Conservation (phyloP, 345 rosid species). For the Stellera chamaejasme region DNA sequence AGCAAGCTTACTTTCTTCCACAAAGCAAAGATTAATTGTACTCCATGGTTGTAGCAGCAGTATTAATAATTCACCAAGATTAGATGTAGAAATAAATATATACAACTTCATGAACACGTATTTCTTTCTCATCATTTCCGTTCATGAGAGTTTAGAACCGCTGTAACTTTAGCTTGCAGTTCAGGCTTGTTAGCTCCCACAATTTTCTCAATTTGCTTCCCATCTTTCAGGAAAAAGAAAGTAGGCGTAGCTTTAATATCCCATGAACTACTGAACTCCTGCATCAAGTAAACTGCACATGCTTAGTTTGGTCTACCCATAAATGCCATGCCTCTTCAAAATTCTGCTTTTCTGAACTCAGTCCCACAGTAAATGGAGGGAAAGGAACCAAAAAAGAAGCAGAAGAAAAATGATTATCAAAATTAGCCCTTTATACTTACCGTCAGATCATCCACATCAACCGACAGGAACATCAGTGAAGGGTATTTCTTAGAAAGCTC, state of each 20-base stretch:
- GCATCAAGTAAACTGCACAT: constrained; percentile 9
- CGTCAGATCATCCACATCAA: constrained; percentile 76
- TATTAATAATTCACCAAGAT: no score
- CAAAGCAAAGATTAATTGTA: no score
- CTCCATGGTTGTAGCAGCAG: no score
- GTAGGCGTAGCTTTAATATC: constrained; percentile 91
- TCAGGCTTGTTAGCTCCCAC: constrained; percentile 87
- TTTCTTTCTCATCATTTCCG: neutral
- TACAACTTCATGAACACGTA: neutral
- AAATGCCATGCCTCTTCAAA: no score
- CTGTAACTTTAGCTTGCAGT: constrained; percentile 58
- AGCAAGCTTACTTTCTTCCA: no score
- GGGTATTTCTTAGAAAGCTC: constrained; percentile 70
- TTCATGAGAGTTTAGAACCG: constrained; percentile 30
- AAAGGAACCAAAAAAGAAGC: no score
- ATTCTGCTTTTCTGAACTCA: no score
- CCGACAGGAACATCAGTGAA: constrained; percentile 58
- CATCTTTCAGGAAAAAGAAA: constrained; percentile 81
- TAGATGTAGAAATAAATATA: neutral
- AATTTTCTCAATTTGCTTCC: constrained; percentile 69
- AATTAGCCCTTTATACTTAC: constrained; percentile 30
- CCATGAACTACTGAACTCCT: constrained; percentile 86
- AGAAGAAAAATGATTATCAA: no score
- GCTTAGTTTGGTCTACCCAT: neutral
- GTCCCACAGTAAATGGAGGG: no score